Evolutionary conservation across 441 rosid species (phyloP).

Genomic region (Eruca vesicaria): DNA sequence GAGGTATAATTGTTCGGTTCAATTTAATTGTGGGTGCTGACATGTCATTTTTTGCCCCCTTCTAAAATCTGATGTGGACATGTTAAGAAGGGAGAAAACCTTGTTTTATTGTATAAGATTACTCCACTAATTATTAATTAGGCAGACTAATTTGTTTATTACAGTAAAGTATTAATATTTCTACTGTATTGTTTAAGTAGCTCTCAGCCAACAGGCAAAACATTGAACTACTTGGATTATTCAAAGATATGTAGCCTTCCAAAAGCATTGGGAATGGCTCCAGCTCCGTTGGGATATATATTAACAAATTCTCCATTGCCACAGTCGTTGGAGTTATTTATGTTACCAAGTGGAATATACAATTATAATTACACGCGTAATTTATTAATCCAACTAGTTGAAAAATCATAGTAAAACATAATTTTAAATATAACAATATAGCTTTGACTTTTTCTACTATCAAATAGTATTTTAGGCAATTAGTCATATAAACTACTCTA

Average conservation of each 20-base stretch:
- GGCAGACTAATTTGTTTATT: neutral
- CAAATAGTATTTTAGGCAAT: neutral
- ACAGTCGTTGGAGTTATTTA: conserved; percentile 6
- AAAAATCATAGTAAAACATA: conserved; percentile 3
- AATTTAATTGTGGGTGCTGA: too few relatives aligned
- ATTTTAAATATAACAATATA: neutral
- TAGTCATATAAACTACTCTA: neutral
- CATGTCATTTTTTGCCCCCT: too few relatives aligned
- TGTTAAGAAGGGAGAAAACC: too few relatives aligned
- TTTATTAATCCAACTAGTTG: conserved; percentile 9
- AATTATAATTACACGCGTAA: neutral
- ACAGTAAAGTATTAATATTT: neutral
- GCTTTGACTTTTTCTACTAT: conserved; percentile 1
- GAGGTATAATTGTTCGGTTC: too few relatives aligned
- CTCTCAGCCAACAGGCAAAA: conserved; percentile 28
- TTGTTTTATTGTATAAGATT: too few relatives aligned
- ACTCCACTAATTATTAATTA: conserved; percentile 29
- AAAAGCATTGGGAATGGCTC: conserved; percentile 37
- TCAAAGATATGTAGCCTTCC: conserved; percentile 31
- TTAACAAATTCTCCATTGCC: conserved; percentile 4
- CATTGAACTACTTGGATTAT: conserved; percentile 4
- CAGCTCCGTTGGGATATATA: conserved; percentile 26
- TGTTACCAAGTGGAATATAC: conserved; percentile 12
- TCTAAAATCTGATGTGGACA: too few relatives aligned
- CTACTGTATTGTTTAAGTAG: conserved; percentile 18